Percentiles rank a stretch among this genome's conserved stretches.
Evolutionary conservation across 2,329 filamentous ascomycete genomes (phyloP).

Genomic region (Paraphoma sp.): DNA sequence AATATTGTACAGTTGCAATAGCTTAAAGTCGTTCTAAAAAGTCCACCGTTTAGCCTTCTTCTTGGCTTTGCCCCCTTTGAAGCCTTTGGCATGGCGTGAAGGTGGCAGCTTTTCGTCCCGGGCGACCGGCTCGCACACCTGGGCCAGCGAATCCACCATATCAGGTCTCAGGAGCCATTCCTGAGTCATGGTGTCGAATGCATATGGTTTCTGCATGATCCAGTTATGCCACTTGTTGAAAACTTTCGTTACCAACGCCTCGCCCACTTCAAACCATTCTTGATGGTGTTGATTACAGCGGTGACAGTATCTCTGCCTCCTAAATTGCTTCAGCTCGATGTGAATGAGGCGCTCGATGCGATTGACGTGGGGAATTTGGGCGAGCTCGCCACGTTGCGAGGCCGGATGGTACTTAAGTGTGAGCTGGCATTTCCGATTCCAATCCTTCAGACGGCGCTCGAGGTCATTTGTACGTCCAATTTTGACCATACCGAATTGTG

Average conservation of each 20-base stretch:
- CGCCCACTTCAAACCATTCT: not conserved
- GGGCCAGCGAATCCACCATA: not conserved
- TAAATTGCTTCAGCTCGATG: not conserved
- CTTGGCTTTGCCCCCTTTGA: no score
- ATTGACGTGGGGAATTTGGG: constrained; percentile 79
- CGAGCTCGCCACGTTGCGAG: constrained; percentile 24
- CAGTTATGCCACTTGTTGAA: not conserved
- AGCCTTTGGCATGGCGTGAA: no score
- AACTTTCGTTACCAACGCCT: not conserved
- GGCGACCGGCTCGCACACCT: not conserved
- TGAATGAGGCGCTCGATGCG: constrained; percentile 2
- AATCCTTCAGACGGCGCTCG: constrained; percentile 9
- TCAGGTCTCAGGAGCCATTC: not conserved
- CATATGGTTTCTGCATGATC: not conserved
- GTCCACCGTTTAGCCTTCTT: no score
- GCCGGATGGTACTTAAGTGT: constrained; percentile 9
- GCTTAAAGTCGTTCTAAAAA: no score
- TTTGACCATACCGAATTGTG: constrained; percentile 19
- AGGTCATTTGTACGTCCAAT: constrained; percentile 19
- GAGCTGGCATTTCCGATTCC: constrained; percentile 15
- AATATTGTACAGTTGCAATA: no score
- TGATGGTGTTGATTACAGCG: not conserved
- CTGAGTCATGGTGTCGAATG: not conserved
- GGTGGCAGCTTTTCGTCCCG: not conserved
- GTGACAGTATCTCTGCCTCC: not conserved